phyloP scores from a whole-genome alignment of 1,139 yeast genomes.

The Taiozyma sp. region DNA sequence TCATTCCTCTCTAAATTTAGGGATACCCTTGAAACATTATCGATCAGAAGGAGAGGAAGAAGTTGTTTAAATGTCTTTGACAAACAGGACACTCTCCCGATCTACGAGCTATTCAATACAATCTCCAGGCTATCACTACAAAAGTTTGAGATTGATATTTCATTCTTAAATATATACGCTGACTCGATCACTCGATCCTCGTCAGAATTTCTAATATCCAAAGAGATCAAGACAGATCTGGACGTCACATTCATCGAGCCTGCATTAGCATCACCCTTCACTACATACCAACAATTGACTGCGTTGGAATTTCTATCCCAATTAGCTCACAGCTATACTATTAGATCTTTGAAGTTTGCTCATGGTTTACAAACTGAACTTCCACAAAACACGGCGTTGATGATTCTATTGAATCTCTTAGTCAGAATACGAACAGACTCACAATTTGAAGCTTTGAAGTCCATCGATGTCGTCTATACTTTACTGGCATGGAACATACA shows the following conservation, averaged over 20 bases:
- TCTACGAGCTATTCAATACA: background rate
- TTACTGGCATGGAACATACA: slow-evolving; percentile 18
- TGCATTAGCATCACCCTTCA: slow-evolving; percentile 9
- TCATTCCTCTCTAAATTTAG: slow-evolving; percentile 3
- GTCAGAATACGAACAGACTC: background rate
- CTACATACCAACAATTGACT: slow-evolving; percentile 2
- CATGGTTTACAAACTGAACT: slow-evolving; percentile 20
- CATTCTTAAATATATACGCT: background rate
- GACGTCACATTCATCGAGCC: slow-evolving; percentile 3
- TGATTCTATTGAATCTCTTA: slow-evolving; percentile 5
- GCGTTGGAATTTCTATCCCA: slow-evolving; percentile 1
- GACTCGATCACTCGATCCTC: background rate
- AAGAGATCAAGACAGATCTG: background rate
- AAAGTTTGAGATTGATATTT: background rate
- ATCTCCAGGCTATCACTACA: background rate
- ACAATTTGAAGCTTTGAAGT: background rate
- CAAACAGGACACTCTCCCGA: background rate
- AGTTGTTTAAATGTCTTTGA: background rate
- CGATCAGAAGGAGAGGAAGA: background rate
- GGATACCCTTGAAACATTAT: slow-evolving; percentile 1
- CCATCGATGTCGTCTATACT: slow-evolving; percentile 5
- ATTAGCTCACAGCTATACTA: background rate
- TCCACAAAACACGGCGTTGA: slow-evolving; percentile 5
- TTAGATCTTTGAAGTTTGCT: slow-evolving; percentile 8
- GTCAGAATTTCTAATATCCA: background rate